Base-by-base conservation (phyloP, 352 stramenopile genomes). In the Peronospora farinosa region DNA sequence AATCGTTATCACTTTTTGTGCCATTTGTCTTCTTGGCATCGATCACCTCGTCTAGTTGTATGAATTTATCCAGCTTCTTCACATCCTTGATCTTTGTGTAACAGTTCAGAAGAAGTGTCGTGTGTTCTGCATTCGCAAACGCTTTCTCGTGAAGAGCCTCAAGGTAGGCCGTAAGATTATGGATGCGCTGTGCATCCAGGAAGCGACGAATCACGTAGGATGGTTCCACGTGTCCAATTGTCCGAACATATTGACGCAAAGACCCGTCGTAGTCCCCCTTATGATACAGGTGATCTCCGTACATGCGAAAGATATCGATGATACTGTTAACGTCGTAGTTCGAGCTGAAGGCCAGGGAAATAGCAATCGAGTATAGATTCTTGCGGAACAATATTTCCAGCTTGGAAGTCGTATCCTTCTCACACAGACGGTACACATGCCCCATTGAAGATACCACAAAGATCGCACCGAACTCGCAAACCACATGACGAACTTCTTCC, bases 191-290 rank as follows among this genome's bases (percentile, higher is more conserved):
- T 0, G 96, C 92, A 69, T 98, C 96, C 33, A 99, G 63, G 59
- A 97, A 99, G 27, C 94, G 85, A 51, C 95, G 95, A 57, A 99
- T 98, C 32, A 99, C 96, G 59, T 99, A 98, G 5, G 93, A 98
- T 5, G 95, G 89, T 58, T 99, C 96, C 3, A 99, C 72, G 35
- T 97, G 92, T 0, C 97, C 95, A 63, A 98, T 98, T 5, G 95
- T 98, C 31, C 95, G 77, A 40, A 94, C 88, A 64, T 98, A 99
- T 70, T 99, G 95, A n/a, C 95, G 82, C 57, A 99, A 79, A 5
- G 95, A 96, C 15, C 87, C 92, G 44, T 95, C 86, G 48, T 92
- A 98, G 52, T 98, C 95, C 32, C 94, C 93, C 60, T 98, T 98
- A 50, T 97, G 74, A 69, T 99, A 99, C 33, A 99, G 69, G 61